Conservation (phyloP, 176 grass and related monocot genomes). For the Zoysia japonica region DNA sequence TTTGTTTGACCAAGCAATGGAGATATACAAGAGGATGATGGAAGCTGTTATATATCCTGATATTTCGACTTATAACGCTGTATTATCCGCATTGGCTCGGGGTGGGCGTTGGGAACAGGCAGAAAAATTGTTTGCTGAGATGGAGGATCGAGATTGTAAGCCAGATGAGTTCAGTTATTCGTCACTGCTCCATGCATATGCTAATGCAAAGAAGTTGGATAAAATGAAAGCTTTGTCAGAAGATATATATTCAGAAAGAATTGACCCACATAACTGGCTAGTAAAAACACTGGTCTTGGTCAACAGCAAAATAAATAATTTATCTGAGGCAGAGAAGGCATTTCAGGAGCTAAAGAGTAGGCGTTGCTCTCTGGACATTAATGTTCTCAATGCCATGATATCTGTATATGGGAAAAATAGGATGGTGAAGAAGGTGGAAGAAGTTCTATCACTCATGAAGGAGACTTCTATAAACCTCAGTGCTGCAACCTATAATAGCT, state of each 20-base stretch:
- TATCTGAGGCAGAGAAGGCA: slow-evolving; percentile 66
- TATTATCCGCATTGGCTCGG: slow-evolving; percentile 77
- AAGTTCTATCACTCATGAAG: slow-evolving; percentile 72
- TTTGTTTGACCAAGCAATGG: slow-evolving; percentile 85
- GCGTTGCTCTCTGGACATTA: slow-evolving; percentile 71
- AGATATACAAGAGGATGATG: slow-evolving; percentile 91
- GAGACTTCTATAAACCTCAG: slow-evolving; percentile 64
- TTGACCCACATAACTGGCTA: slow-evolving; percentile 63
- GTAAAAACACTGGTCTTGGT: slow-evolving; percentile 84
- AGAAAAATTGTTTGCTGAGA: slow-evolving; percentile 77
- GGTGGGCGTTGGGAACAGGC: slow-evolving; percentile 69
- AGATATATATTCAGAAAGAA: slow-evolving; percentile 69
- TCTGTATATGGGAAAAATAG: slow-evolving; percentile 82
- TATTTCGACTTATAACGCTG: slow-evolving; percentile 79
- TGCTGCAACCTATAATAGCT: slow-evolving; percentile 72
- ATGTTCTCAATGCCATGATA: slow-evolving; percentile 85
- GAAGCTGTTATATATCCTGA: slow-evolving; percentile 74
- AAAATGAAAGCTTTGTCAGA: slow-evolving; percentile 63
- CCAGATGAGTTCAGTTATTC: slow-evolving; percentile 87
- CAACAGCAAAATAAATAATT: slow-evolving; percentile 79
- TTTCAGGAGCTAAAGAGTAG: slow-evolving; percentile 65
- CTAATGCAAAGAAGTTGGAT: slow-evolving; percentile 69
- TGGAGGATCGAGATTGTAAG: slow-evolving; percentile 69
- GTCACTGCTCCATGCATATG: slow-evolving; percentile 91
- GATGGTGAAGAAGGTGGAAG: slow-evolving; percentile 77